phyloP scores from a whole-genome alignment of 345 rosid genomes.

The Theobroma cacao region DNA sequence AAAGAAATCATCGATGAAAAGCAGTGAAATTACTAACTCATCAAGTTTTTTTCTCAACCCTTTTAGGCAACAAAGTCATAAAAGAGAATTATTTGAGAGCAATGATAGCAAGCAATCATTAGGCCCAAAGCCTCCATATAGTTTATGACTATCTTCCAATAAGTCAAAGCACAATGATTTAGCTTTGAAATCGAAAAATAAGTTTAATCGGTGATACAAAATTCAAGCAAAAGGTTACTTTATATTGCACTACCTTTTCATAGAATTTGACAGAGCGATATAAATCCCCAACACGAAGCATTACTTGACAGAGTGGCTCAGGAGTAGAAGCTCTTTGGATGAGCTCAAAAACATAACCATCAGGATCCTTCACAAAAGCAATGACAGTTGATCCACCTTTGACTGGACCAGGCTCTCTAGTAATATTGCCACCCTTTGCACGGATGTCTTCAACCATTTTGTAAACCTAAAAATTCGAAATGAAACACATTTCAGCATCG shows the following conservation, averaged over 20 bases:
- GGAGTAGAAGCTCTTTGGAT: slow-evolving; percentile 89
- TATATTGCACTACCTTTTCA: slow-evolving; percentile 59
- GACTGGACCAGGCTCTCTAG: slow-evolving; percentile 93
- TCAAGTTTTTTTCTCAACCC: too few species aligned
- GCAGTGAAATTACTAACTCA: neutral
- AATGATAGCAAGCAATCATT: neutral
- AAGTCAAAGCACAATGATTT: neutral
- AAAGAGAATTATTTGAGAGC: neutral
- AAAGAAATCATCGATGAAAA: neutral
- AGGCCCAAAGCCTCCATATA: neutral
- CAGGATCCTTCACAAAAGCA: slow-evolving; percentile 98
- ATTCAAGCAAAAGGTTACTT: neutral
- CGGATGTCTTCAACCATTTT: slow-evolving; percentile 72
- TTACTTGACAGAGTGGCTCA: slow-evolving; percentile 92
- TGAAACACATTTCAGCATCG: neutral
- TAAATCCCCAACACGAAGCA: slow-evolving; percentile 92
- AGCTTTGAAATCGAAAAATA: neutral
- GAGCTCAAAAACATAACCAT: slow-evolving; percentile 82
- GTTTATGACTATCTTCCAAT: neutral
- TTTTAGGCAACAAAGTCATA: neutral
- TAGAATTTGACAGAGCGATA: slow-evolving; percentile 82
- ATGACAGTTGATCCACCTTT: slow-evolving; percentile 72
- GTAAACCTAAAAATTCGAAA: slow-evolving; percentile 48
- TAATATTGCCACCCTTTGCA: slow-evolving; percentile 74
- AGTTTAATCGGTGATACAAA: neutral